A percentile compares a stretch with the other conserved stretches of the same genome.
Evolutionary conservation across 2,329 filamentous ascomycete genomes (phyloP).

Genomic region (Stagonosporopsis chrysanthemi): DNA sequence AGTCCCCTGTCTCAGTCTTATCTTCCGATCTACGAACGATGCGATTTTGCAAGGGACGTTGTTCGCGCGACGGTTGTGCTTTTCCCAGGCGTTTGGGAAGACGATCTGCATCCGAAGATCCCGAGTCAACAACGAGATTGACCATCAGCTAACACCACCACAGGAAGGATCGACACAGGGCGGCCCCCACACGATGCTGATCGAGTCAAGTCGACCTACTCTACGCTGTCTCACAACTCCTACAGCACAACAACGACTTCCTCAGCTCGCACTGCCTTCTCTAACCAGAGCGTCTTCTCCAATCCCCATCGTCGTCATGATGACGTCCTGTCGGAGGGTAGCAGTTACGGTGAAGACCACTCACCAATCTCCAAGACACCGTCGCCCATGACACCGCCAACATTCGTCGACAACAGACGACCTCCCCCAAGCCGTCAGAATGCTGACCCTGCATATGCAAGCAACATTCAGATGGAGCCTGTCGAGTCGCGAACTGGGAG

Average conservation of each 20-base stretch:
- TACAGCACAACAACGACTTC: conserved; percentile 28
- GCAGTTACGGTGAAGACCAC: conserved; percentile 13
- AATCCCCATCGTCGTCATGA: conserved; percentile 26
- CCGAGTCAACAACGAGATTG: conserved; percentile 7
- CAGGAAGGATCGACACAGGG: conserved; percentile 21
- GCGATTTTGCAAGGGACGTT: conserved; percentile 2
- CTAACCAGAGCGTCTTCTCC: conserved; percentile 32
- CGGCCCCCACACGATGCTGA: conserved; percentile 17
- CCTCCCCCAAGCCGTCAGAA: conserved; percentile 10
- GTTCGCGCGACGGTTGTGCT: conserved; percentile 7
- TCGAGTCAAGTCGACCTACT: conserved; percentile 28
- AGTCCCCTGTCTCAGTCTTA: conserved; percentile 6
- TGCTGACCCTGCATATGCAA: conserved; percentile 21
- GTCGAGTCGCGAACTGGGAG: conserved; percentile 34
- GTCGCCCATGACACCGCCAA: conserved; percentile 15
- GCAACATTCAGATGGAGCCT: conserved; percentile 27
- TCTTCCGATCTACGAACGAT: conserved; percentile 23
- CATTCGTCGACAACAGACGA: conserved; percentile 12
- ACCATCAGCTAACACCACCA: conserved; percentile 15
- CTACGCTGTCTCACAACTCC: conserved; percentile 27
- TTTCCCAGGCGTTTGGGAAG: conserved; percentile 4
- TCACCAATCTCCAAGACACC: conserved; percentile 9
- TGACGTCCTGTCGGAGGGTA: conserved; percentile 27
- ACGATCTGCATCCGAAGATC: conserved; percentile 15
- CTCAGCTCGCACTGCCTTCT: conserved; percentile 23